Base-by-base conservation (phyloP, 495 filamentous ascomycete species). In the Polyplosphaeria fusca region DNA sequence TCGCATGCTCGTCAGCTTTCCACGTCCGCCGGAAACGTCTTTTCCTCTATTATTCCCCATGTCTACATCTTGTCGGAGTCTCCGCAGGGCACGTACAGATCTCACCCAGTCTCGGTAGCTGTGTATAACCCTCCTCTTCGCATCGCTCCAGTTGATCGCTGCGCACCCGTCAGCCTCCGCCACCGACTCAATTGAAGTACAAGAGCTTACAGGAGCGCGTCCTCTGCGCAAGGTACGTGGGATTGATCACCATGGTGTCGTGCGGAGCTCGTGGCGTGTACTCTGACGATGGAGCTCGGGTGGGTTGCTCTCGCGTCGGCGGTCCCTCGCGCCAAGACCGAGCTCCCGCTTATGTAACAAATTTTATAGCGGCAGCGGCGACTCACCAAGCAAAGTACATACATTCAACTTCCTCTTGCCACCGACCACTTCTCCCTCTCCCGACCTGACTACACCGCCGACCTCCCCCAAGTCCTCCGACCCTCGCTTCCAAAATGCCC, bases 101-200 rank as follows among this genome's bases (percentile, higher is more conserved):
- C 93, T 83, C 52, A 96, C 79, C 93, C 93, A 98, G 76, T 89
- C 85, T 60, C 93, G 81, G 77, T 97, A 98, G 49, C 86, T 84
- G 68, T 83, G 80, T 63, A 95, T 74, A 52, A 95, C 93, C 74
- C 90, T 80, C 65, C 72, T 74, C 68, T 86, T 84, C 55, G 93
- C 91, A 77, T 96, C 91, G 63, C 66, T 66, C 89, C 85, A 94
- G 78, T 86, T 96, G 71, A 79, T 73, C 64, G 93, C 93, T 98
- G 69, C 42, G 19, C 18, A 47, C 32, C 49, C 58, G 22, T 61
- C 52, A 61, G 45, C 51, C 11, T 7, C 7, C 14, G 7, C 30
- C 30, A 35, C 14, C 30, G 7, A 35, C 7, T 35, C 30, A 35
- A 35, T 35, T 35, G 18, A 26, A 20, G 25, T 7, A 26, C 2